Percentiles rank a stretch among this genome's conserved stretches.
Conservation (phyloP, 2,329 filamentous ascomycete species). For the Hypoxylon sp. region DNA sequence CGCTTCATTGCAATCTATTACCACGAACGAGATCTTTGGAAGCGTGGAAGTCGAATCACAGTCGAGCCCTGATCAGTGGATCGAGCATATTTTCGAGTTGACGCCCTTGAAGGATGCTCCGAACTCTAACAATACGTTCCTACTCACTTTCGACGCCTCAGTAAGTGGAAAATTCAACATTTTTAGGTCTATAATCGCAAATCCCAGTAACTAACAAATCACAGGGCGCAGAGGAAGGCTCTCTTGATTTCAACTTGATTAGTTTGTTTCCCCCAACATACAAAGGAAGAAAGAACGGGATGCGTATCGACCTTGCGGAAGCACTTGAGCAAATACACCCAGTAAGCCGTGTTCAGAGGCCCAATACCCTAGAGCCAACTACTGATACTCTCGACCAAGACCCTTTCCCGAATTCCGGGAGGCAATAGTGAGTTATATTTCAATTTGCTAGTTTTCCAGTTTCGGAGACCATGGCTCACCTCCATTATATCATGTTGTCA, state of each 20-base stretch:
- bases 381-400: conserved; percentile 49
- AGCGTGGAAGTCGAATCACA: conserved; percentile 63
- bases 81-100: conserved; percentile 66
- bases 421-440: conserved; percentile 65
- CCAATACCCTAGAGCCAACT: background rate
- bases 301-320: conserved; percentile 69
- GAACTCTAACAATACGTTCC: conserved; percentile 70
- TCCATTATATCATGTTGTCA: background rate
- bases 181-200: background rate
- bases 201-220: conserved; percentile 23
- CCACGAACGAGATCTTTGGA: conserved; percentile 63
- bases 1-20: conserved; percentile 62
- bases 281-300: conserved; percentile 70
- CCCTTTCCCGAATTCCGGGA: conserved; percentile 76
- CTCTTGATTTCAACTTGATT: conserved; percentile 71
- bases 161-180: conserved; percentile 37
- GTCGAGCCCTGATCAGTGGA: conserved; percentile 61
- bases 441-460: background rate
- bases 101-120: conserved; percentile 63
- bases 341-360: conserved; percentile 50
- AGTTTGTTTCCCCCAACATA: conserved; percentile 74
- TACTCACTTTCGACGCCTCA: conserved; percentile 66
- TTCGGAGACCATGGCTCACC: background rate
- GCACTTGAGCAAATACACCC: conserved; percentile 67
- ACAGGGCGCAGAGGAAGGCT: conserved; percentile 57